Conservation (phyloP, 345 rosid species). For the Linum trigynum region DNA sequence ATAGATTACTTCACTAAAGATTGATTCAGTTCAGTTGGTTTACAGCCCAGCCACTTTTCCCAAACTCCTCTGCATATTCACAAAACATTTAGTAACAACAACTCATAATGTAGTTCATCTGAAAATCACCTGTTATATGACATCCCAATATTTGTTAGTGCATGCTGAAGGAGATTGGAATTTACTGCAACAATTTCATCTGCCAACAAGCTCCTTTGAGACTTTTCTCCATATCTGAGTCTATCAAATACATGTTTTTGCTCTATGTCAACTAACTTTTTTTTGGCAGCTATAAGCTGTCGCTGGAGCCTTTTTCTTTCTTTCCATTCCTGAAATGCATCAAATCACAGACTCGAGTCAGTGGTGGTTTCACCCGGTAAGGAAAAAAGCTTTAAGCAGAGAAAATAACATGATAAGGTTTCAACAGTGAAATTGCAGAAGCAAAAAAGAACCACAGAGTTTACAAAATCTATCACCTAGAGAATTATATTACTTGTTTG, state of each 20-base stretch:
- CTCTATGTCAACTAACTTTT: constrained; percentile 68
- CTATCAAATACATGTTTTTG: constrained; percentile 87
- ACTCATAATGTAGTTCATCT: background rate
- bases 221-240: constrained; percentile 61
- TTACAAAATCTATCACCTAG: background rate
- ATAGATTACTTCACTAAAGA: no score
- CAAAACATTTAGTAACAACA: no score
- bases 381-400: no score
- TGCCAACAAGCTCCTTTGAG: constrained; percentile 56
- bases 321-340: constrained; percentile 72
- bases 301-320: constrained; percentile 69
- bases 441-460: background rate
- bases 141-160: constrained; percentile 44
- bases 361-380: background rate
- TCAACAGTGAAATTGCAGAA: background rate
- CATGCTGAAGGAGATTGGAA: constrained; percentile 67
- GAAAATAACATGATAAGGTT: background rate
- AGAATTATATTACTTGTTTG: background rate
- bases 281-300: constrained; percentile 72
- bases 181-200: constrained; percentile 57
- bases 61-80: background rate
- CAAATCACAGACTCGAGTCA: background rate
- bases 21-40: no score
- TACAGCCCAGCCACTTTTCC: background rate
- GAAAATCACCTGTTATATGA: constrained; percentile 46